Evolutionary conservation across 371 early-diverging fungal species (phyloP).

Genomic region (Chytridiales sp.): DNA sequence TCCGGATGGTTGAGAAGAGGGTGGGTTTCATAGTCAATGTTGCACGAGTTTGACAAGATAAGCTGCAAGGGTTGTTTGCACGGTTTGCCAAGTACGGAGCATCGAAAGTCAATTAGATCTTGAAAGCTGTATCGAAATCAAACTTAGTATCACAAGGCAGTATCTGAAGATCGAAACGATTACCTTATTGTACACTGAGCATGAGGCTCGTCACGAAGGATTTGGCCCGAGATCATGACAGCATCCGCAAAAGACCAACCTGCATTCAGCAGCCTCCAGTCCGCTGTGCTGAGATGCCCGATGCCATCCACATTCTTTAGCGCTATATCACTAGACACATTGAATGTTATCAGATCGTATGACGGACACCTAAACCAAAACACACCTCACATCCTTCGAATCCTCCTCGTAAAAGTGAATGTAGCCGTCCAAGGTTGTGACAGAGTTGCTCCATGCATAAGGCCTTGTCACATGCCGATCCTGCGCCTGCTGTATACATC

Average conservation of each 20-base stretch:
- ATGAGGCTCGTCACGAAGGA: conserved; percentile 27
- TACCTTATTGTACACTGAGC: conserved; percentile 14
- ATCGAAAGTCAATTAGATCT: conserved; percentile 18
- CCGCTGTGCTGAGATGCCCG: conserved; percentile 24
- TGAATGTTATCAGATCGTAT: background rate
- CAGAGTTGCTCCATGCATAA: conserved; percentile 27
- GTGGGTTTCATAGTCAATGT: conserved; percentile 15
- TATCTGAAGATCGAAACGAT: background rate
- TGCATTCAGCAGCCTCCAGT: conserved; percentile 32
- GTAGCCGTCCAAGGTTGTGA: conserved; percentile 24
- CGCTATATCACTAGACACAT: conserved; percentile 23
- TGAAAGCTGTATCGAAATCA: too few relatives aligned
- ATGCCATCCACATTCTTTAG: conserved; percentile 22
- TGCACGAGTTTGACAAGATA: conserved; percentile 10
- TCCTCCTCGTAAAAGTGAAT: conserved; percentile 23
- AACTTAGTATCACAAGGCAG: background rate
- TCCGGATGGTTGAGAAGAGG: conserved; percentile 17
- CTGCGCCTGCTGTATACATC: background rate
- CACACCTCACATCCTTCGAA: background rate
- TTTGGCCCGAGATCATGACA: conserved; percentile 32
- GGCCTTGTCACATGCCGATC: too few relatives aligned
- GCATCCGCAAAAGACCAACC: conserved; percentile 38
- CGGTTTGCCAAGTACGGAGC: background rate
- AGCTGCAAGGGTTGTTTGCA: conserved; percentile 12
- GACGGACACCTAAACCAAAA: background rate